These are phyloP conservation scores for Neonectria coccinea DNA, from an alignment of 2,329 filamentous ascomycete genomes.

Conservation along the genomic window DNA sequence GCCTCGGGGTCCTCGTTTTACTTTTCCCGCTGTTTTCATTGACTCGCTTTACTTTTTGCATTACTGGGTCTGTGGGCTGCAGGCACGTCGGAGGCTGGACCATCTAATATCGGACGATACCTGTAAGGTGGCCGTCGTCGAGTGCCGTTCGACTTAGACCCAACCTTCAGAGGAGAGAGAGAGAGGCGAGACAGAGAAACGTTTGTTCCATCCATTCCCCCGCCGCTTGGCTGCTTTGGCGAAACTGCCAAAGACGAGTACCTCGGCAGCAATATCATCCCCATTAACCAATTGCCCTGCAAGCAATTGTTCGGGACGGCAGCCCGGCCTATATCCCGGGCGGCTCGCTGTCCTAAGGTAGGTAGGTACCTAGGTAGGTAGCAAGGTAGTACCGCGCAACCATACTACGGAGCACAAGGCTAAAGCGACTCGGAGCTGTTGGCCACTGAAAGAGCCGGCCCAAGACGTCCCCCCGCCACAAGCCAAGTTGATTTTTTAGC, in stretches of 20 bases:
- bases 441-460: not conserved
- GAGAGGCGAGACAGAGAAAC: not conserved
- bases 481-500: conserved; percentile 24
- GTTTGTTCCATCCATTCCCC: not conserved
- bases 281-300: conserved; percentile 1
- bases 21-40: not conserved
- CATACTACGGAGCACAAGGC: not conserved
- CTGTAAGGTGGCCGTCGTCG: not conserved
- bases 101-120: not conserved
- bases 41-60: not conserved
- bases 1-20: not conserved
- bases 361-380: no score
- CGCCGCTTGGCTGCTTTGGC: not conserved
- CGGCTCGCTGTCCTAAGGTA: not conserved
- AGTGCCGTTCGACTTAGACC: not conserved
- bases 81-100: not conserved
- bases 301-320: not conserved
- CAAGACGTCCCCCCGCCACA: not conserved
- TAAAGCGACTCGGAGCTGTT: not conserved
- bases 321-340: conserved; percentile 5
- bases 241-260: not conserved
- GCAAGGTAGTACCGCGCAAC: not conserved
- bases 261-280: not conserved
- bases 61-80: not conserved
- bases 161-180: not conserved